Evolutionary conservation across 1,139 yeast genomes (phyloP).

Genomic region (Sugiyamaella paludigena): DNA sequence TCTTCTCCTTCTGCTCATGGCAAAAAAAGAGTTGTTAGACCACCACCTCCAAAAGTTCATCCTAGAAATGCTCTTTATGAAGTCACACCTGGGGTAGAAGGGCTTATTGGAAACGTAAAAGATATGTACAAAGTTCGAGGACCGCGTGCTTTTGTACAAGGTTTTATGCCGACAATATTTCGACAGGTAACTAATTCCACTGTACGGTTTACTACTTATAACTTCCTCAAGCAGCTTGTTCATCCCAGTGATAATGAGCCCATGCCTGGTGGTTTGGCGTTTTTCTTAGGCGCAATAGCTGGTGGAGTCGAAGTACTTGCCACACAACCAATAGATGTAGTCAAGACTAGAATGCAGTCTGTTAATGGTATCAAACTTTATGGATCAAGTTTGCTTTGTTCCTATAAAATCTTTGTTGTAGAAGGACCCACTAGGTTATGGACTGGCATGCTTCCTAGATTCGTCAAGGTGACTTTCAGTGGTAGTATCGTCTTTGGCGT

Average conservation of each 20-base stretch:
- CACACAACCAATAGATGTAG: conserved; percentile 90
- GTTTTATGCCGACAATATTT: conserved; percentile 71
- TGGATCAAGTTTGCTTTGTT: conserved; percentile 64
- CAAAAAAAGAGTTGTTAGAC: conserved; percentile 16
- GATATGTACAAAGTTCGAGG: conserved; percentile 77
- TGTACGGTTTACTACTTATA: conserved; percentile 82
- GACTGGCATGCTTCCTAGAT: conserved; percentile 79
- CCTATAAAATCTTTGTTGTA: conserved; percentile 63
- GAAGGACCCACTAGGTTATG: conserved; percentile 67
- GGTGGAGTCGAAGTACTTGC: conserved; percentile 67
- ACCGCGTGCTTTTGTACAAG: conserved; percentile 72
- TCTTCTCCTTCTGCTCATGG: conserved; percentile 5
- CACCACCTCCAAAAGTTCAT: conserved; percentile 17
- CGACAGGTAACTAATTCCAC: conserved; percentile 79
- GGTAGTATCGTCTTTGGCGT: conserved; percentile 76
- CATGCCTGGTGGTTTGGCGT: conserved; percentile 25
- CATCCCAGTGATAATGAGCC: conserved; percentile 40
- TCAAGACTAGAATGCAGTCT: conserved; percentile 86
- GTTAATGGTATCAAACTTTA: conserved; percentile 59
- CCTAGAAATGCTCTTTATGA: conserved; percentile 9
- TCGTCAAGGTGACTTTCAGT: conserved; percentile 71
- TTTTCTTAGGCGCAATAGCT: conserved; percentile 40
- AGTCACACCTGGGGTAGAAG: conserved; percentile 26
- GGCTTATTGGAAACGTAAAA: conserved; percentile 30
- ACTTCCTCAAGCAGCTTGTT: conserved; percentile 60